Base-by-base conservation (phyloP, 345 rosid species). In the Eucalyptus tenuipes region DNA sequence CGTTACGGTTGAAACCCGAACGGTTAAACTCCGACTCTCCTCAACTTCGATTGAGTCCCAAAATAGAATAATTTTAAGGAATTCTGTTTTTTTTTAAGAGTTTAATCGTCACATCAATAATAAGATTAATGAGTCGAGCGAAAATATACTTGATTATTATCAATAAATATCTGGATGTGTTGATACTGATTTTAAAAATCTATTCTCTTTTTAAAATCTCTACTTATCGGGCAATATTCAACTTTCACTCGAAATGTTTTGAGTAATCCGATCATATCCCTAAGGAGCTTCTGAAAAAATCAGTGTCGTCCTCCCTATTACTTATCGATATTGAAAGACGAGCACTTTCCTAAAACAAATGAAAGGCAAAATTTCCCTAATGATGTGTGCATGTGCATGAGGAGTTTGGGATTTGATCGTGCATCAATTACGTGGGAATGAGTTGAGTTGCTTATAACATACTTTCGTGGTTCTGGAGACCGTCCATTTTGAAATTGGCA, bases 191-290 rank as follows among this genome's bases (percentile, higher is more conserved):
- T n/a, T 64, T 29, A 13, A n/a, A 29, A 64, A 9, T 75, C 1
- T 25, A 0, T 4, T 1, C 4, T 33, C 17, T 33, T 68, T 37
- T 71, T 7, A 0, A 3, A n/a, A 33, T 3, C 3, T 5, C 0
- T 1, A 0, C 4, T 13, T 24, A 24, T 75, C 0, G 3, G 1
- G 8, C 0, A 3, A 71, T 17, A 5, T 37, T 71, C 14, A 18
- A 37, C 45, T 71, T 37, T 20, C 12, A 1, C 14, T 5, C 14
- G 1, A 18, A 37, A 71, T 5, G 2, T 29, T 18, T 18, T 7
- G 7, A 33, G 4, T 4, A 1, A 37, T 3, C 7, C 3, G 1
- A 10, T 18, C 5, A 9, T 0, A 37, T 10, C 7, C 22, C 81
- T 18, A 9, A 5, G 18, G 6, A 10, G 22, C 18, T 5, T 71